Evolutionary conservation across 495 filamentous ascomycete species (phyloP), one percentile per base, ranked within the genome.

Genomic region (Talaromyces nanjingensis): DNA sequence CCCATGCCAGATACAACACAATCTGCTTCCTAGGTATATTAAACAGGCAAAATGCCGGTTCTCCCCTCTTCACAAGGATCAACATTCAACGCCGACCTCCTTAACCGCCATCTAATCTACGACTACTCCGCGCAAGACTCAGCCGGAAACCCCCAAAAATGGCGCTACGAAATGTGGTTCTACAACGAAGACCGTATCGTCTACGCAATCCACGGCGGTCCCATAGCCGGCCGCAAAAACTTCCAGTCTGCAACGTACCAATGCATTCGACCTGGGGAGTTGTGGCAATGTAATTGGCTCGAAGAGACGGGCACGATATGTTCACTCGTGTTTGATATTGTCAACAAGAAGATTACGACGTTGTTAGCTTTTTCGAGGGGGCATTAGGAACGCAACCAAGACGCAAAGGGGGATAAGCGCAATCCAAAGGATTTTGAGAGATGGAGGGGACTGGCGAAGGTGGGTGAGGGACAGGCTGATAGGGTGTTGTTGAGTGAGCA

Each of bases 81-180:
- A 14, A 53, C 47, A 20, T 53, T 53, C 47, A 24, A 53, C 47
- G 5, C 47, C 22, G 47, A 53, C 47, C 5, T 53, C 22, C 47
- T 2, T 2, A 16, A 53, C 22, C 72, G 74, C 24, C 77, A 79
- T 59, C 67, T 77, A 34, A 73, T 79, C 25, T 79, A 81, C 63
- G 73, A 80, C 66, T 77, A 75, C 53, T 69, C 64, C 7, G 73
- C 71, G 2, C 62, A 73, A 33, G 69, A 72, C 56, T 58, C 59
- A 16, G n/a, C 69, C 14, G 71, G 73, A 16, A 71, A 72, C n/a
- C 68, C 72, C 1, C 70, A 76, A 57, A 79, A 74, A 67, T 78
- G 76, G 77, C 73, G 74, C 16, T 78, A 79, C 63, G 76, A 78
- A 47, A 74, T 78, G 72, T 77, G 74, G 72, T 79, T 78, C 66